Evolutionary conservation across 176 grass and related monocot genomes (phyloP).

Genomic region (Paspalum notatum): DNA sequence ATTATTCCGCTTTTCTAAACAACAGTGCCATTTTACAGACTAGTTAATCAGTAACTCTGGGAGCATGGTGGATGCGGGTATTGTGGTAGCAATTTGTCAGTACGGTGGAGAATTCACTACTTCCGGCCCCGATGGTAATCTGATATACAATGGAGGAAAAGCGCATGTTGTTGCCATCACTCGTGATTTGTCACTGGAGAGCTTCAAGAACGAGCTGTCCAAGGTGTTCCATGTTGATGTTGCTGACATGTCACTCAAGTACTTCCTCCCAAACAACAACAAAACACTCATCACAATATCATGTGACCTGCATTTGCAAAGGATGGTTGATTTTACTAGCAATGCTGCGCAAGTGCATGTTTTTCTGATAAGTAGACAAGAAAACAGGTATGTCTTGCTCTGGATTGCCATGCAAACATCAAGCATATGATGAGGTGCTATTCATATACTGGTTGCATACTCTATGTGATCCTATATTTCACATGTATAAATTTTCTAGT

Average conservation of each 20-base stretch:
- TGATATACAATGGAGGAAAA: conserved; percentile 92
- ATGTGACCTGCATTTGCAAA: conserved; percentile 80
- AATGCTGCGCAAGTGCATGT: conserved; percentile 66
- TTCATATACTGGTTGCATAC: background rate
- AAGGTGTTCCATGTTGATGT: conserved; percentile 80
- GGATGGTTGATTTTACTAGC: conserved; percentile 86
- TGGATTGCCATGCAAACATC: conserved; percentile 8
- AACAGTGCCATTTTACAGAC: background rate
- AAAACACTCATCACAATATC: conserved; percentile 87
- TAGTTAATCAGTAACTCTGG: background rate
- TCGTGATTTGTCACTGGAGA: conserved; percentile 59
- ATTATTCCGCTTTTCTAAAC: background rate
- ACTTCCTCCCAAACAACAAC: conserved; percentile 93
- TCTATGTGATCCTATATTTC: background rate
- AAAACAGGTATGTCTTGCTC: conserved; percentile 58
- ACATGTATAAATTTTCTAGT: background rate
- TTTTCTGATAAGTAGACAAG: conserved; percentile 82
- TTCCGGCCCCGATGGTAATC: conserved; percentile 58
- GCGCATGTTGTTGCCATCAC: conserved; percentile 82
- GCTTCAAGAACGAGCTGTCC: conserved; percentile 76
- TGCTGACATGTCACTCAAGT: conserved; percentile 75
- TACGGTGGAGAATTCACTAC: conserved; percentile 87
- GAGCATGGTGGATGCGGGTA: conserved; percentile 30
- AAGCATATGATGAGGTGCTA: conserved; percentile 34
- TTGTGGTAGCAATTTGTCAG: conserved; percentile 83